Evolutionary conservation across 2,329 filamentous ascomycete species (phyloP).

Genomic region (Madurella mycetomatis): DNA sequence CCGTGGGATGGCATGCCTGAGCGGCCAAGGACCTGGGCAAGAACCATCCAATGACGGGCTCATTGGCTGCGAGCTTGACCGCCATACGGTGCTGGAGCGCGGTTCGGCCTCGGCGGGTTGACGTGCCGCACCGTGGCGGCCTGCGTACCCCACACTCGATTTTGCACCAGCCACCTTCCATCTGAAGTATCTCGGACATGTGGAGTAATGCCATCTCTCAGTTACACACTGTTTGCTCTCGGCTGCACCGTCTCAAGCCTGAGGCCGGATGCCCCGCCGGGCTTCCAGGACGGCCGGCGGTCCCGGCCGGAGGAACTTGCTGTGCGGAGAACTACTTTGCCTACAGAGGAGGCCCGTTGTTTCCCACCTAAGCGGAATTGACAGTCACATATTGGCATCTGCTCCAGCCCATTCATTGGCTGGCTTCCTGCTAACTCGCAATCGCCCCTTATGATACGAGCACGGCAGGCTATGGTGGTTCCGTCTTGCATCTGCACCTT

Average conservation of each 20-base stretch:
- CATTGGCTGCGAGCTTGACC: neutral
- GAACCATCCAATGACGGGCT: constrained; percentile 1
- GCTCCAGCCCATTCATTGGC: too few species aligned
- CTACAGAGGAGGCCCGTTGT: neutral
- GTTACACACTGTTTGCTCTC: neutral
- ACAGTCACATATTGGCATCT: neutral
- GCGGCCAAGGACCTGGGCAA: neutral
- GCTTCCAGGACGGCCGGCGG: neutral
- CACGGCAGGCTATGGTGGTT: too few species aligned
- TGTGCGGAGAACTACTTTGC: neutral
- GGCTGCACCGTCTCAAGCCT: neutral
- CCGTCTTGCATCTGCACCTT: too few species aligned
- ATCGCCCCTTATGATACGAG: too few species aligned
- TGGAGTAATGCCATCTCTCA: too few species aligned
- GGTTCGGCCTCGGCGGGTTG: neutral
- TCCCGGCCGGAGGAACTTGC: neutral
- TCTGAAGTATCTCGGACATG: neutral
- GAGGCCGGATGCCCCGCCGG: too few species aligned
- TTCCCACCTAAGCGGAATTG: neutral
- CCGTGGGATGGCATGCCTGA: constrained; percentile 1
- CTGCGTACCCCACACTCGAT: neutral
- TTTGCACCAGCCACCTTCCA: neutral
- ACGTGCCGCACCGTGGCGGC: neutral
- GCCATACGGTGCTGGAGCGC: neutral
- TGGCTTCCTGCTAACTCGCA: too few species aligned